Base-by-base conservation (phyloP, 805 yeast genomes). In the Myxozyma nipponensis region DNA sequence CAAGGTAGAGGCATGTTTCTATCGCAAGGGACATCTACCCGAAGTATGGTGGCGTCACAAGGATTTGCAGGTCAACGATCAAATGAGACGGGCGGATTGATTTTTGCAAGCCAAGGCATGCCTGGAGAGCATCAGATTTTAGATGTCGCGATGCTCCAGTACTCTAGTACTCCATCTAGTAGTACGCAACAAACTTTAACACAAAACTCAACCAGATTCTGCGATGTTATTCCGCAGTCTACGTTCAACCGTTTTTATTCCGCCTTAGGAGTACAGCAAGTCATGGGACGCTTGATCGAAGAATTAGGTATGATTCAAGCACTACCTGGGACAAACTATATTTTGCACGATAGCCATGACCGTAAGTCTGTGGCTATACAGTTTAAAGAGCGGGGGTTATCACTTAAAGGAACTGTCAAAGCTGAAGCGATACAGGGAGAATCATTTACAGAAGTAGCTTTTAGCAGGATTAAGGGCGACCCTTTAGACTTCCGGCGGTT, bases 401-500 rank as follows among this genome's bases (percentile, higher is more conserved):
- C 32, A 7, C 13, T 28, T 7, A 28, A 13, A 28, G 32, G 32
- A 28, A 28, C 32, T 13, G 32, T 28, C 13, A 28, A 28, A 28
- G 13, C 13, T 9, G 32, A 28, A 13, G 44, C 10, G 50, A 46
- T 36, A 30, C 38, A 35, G 15, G 38, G 38, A n/a, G 32, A 50
- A 70, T 28, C 69, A 69, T 25, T 58, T 69, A 46, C 62, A 50
- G 76, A 74, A 45, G 71, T 83, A 0, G 78, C 76, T 46, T 82
- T 83, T 58, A 65, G 75, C 34, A 79, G 78, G 57, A 69, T 74
- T 2, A 73, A 74, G 32, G 86, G 85, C 0, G 88, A 83, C 66
- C 88, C 89, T 0, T 62, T 83, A 37, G 89, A 83, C 63, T 83
- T 89, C 89, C 72, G 89, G 65, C 67, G 81, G 15, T 67, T 83